Evolutionary conservation across 495 filamentous ascomycete genomes (phyloP).

Genomic region (Aspergillus incahuasiensis): DNA sequence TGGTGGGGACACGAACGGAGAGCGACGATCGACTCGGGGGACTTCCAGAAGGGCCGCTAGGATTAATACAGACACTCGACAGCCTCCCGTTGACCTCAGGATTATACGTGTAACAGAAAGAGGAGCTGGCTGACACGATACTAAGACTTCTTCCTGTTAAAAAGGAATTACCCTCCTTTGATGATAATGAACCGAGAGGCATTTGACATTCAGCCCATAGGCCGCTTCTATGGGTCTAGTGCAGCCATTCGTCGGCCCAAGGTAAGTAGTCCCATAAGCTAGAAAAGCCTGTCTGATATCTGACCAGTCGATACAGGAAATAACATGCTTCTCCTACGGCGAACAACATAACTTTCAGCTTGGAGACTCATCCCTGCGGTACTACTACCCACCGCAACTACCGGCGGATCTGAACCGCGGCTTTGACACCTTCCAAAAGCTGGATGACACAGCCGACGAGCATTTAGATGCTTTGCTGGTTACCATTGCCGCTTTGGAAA

Average conservation of each 20-base stretch:
- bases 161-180: not conserved
- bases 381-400: conserved; percentile 78
- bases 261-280: conserved; percentile 40
- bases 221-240: conserved; percentile 55
- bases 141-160: not conserved
- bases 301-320: conserved; percentile 53
- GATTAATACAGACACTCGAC: not conserved
- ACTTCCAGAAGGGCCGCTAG: conserved; percentile 12
- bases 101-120: not conserved
- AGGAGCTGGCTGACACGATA: not conserved
- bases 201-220: conserved; percentile 61
- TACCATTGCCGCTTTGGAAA: conserved; percentile 68
- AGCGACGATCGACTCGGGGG: conserved; percentile 6
- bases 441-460: conserved; percentile 77
- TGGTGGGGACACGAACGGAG: conserved; percentile 7
- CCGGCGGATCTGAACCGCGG: conserved; percentile 69
- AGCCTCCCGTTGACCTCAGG: not conserved
- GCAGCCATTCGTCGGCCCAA: conserved; percentile 64
- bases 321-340: conserved; percentile 88
- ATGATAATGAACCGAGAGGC: conserved; percentile 27
- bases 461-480: conserved; percentile 81
- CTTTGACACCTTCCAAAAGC: conserved; percentile 76
- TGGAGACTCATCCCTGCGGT: conserved; percentile 72
- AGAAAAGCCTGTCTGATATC: not conserved
- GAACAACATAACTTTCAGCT: conserved; percentile 68